Conservation (phyloP, 139 green algal species). For the Zygnema circumcarinatum region DNA sequence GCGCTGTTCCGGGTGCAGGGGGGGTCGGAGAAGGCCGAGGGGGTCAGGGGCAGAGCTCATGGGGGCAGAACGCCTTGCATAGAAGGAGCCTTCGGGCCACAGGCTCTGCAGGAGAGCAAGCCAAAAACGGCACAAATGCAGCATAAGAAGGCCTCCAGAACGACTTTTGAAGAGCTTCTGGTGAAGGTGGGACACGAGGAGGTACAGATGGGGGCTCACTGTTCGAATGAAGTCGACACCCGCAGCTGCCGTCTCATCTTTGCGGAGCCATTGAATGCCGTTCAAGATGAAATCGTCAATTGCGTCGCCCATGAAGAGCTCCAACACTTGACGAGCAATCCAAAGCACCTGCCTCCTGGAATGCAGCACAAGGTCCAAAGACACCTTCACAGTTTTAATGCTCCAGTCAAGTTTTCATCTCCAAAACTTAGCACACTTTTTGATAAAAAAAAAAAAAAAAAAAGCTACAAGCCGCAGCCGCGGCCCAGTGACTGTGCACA, state of each 20-base stretch:
- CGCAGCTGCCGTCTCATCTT: not conserved
- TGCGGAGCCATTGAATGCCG: slow-evolving; percentile 36
- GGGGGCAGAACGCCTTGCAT: slow-evolving; percentile 4
- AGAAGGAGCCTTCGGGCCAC: slow-evolving; percentile 35
- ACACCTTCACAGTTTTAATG: too few relatives aligned
- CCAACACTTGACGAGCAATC: slow-evolving; percentile 44
- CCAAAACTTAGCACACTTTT: too few relatives aligned
- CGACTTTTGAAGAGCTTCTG: not conserved
- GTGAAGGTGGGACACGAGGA: not conserved
- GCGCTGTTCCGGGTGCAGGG: slow-evolving; percentile 2
- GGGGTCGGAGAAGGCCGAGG: not conserved
- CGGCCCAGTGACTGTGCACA: too few relatives aligned
- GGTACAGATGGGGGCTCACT: not conserved
- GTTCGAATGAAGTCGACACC: slow-evolving; percentile 16
- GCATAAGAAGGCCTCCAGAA: too few relatives aligned
- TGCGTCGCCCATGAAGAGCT: slow-evolving; percentile 47
- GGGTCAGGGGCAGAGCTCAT: not conserved
- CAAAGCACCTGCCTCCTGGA: slow-evolving; percentile 50
- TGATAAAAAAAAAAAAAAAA: too few relatives aligned
- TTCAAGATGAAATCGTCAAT: slow-evolving; percentile 52
- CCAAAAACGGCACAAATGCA: not conserved
- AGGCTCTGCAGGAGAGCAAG: not conserved
- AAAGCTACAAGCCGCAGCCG: too few relatives aligned
- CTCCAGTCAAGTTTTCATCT: too few relatives aligned
- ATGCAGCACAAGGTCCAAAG: too few relatives aligned